Conservation (phyloP, 208 protist genomes). For the Leptomonas seymouri region DNA sequence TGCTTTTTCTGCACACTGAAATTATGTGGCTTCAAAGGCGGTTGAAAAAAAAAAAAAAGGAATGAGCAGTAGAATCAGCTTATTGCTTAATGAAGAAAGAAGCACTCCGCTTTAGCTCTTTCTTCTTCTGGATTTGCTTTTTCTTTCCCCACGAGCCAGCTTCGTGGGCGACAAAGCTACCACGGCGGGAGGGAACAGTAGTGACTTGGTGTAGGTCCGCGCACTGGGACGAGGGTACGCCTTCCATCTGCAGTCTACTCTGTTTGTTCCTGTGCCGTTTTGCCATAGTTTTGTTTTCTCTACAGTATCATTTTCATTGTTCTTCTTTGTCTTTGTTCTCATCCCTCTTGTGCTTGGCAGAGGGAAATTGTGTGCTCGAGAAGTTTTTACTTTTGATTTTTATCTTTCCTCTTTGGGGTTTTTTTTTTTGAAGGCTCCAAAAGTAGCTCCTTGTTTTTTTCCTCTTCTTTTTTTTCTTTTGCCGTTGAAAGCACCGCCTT, state of each 20-base stretch:
- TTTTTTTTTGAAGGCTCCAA: too few species aligned
- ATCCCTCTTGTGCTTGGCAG: too few species aligned
- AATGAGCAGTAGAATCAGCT: too few species aligned
- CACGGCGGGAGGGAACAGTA: not conserved
- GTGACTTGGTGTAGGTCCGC: not conserved
- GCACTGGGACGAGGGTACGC: not conserved
- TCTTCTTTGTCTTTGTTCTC: slow-evolving; percentile 10
- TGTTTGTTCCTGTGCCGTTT: not conserved
- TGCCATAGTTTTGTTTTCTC: slow-evolving; percentile 4
- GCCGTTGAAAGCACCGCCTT: too few species aligned
- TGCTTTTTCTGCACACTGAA: slow-evolving; percentile 3
- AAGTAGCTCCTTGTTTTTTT: too few species aligned
- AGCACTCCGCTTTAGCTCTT: not conserved
- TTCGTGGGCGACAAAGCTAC: not conserved
- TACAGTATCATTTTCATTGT: slow-evolving; percentile 1
- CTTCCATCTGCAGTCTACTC: not conserved
- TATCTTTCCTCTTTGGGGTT: too few species aligned
- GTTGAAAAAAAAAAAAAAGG: too few species aligned
- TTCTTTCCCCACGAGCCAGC: too few species aligned
- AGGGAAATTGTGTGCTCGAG: too few species aligned
- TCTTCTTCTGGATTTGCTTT: not conserved
- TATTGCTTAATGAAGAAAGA: too few species aligned
- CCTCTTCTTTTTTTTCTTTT: too few species aligned
- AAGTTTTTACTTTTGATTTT: too few species aligned
- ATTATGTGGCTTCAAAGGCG: not conserved